Percentiles rank a stretch among this genome's conserved stretches.
Conservation (phyloP, 2,329 filamentous ascomycete genomes). For the Dactylellina leptospora region DNA sequence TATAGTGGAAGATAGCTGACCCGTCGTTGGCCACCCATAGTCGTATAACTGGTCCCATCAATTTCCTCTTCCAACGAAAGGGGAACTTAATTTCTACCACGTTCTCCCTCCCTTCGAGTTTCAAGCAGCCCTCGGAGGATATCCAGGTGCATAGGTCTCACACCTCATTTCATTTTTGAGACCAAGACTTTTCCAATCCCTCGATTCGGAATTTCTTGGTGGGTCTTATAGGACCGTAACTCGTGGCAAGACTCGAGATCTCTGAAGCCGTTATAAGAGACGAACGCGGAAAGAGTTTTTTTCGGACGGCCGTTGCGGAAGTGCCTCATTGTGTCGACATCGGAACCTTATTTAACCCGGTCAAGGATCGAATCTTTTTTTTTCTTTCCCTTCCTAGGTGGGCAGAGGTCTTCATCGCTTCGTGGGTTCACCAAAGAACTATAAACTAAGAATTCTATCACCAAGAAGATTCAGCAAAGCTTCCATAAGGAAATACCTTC, state of each 20-base stretch:
- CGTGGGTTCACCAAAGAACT: constrained; percentile 38
- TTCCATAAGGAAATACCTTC: constrained; percentile 22
- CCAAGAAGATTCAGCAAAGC: constrained; percentile 51
- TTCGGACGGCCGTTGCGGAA: constrained; percentile 34
- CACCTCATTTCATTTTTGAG: constrained; percentile 28
- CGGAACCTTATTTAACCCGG: constrained; percentile 45
- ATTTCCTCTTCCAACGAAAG: constrained; percentile 51
- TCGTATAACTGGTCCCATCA: constrained; percentile 45
- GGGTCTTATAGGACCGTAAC: constrained; percentile 10
- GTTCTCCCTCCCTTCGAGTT: constrained; percentile 38
- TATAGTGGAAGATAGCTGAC: constrained; percentile 53
- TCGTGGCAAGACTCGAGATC: constrained; percentile 14
- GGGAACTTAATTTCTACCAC: constrained; percentile 35
- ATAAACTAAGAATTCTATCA: constrained; percentile 52
- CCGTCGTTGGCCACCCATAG: constrained; percentile 41
- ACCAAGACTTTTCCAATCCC: constrained; percentile 14
- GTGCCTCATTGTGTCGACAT: constrained; percentile 49
- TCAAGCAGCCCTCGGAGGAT: constrained; percentile 33
- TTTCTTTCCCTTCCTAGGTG: constrained; percentile 19
- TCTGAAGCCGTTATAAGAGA: constrained; percentile 26
- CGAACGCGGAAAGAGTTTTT: constrained; percentile 54
- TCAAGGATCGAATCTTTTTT: constrained; percentile 31
- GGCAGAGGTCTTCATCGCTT: constrained; percentile 36
- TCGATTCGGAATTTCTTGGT: constrained; percentile 26
- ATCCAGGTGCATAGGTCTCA: constrained; percentile 30